A percentile compares a stretch with the other conserved stretches of the same genome.
phyloP scores from a whole-genome alignment of 176 grass and related monocot species.

The Triticum aestivum region DNA sequence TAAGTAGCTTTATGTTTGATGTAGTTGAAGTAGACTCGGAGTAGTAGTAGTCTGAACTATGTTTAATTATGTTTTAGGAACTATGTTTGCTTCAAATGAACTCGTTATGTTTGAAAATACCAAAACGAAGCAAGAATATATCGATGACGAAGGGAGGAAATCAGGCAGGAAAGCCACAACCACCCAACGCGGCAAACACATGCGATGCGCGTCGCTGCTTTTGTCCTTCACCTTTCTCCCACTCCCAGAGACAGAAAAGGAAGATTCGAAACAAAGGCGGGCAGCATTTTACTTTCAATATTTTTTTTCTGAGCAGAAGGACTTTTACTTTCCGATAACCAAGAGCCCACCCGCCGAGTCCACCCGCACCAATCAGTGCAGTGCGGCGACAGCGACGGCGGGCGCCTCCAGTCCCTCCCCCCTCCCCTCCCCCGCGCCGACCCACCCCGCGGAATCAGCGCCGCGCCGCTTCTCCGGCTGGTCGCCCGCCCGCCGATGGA shows the following conservation, averaged over 20 bases:
- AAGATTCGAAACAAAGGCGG: neutral
- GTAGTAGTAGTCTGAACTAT: no score
- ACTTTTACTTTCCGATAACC: neutral
- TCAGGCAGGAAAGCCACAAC: neutral
- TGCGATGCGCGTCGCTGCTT: neutral
- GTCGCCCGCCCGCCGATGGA: constrained; percentile 45
- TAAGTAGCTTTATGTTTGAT: no score
- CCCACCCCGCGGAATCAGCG: neutral
- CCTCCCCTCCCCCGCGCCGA: neutral
- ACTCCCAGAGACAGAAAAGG: neutral
- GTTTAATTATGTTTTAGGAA: no score
- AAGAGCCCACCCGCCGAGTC: constrained; percentile 2
- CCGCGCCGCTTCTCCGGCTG: neutral
- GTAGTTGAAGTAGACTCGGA: no score
- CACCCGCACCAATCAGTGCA: constrained; percentile 23
- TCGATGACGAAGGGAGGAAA: neutral
- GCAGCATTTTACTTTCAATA: neutral
- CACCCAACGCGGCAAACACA: neutral
- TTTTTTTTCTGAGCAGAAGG: neutral
- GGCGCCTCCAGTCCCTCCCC: no score
- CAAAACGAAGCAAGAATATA: neutral
- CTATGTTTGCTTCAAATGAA: no score
- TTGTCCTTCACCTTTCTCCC: neutral
- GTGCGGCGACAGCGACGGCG: neutral
- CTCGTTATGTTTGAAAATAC: no score